Evolutionary conservation across 2,329 filamentous ascomycete species (phyloP), one percentile per base, ranked within the genome.

Genomic region (Ascochyta rabiei): DNA sequence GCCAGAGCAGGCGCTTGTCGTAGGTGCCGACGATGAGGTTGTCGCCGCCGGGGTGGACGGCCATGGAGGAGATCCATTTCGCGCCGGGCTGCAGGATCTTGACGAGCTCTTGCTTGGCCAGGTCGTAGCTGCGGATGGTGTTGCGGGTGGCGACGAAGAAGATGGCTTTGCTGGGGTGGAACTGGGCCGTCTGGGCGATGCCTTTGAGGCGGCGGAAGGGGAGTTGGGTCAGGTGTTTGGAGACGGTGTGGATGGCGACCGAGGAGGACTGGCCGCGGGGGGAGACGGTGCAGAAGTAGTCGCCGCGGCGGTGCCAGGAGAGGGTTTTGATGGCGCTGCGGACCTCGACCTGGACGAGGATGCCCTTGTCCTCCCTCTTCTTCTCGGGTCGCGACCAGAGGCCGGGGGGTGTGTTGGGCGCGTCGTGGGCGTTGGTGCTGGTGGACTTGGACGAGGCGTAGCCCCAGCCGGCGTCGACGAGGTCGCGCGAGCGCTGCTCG

Each of bases 81-180:
- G 93, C 93, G 69, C 95, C 95, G 0, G 95, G 95, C 72, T 96
- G 91, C 54, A 99, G 81, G 54, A 95, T 91, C 80, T 96, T 96
- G 75, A 97, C 84, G 30, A 99, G 86, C 70, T 96, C 90, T 73
- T 97, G 92, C 67, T 88, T 88, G 62, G 93, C 89, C 40, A 99
- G 84, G 75, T 99, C 95, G 78, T 99, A 99, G 70, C 90, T 90
- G 52, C 95, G 89, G 70, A 99, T 93, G 53, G 89, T 89, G 66
- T 93, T 90, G 76, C 96, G 92, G 10, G 96, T 98, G 3, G 95
- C 95, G 50, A 99, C 91, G 72, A 98, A 98, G 79, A 99, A 93
- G 44, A 96, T 86, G 0, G 95, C 93, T 63, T 92, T 89, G 35
- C 88, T 90, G 2, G 95, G 95, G 75, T 99, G 96, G 83, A 99